These are phyloP conservation scores for Echeveria elegans DNA, from an alignment of 164 flowering plant genomes.

Conservation along the genomic window DNA sequence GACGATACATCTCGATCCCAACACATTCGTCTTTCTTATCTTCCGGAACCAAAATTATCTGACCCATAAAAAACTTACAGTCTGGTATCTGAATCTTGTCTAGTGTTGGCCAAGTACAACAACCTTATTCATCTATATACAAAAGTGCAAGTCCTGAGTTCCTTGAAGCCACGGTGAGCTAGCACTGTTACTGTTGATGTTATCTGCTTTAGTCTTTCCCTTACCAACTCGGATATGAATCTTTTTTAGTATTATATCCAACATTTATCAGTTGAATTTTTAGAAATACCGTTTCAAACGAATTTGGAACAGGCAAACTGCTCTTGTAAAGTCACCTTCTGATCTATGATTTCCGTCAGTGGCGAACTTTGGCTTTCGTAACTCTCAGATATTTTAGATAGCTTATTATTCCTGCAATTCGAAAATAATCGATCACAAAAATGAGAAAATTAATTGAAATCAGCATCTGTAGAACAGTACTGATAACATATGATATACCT, in stretches of 20 bases:
- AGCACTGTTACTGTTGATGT: neutral
- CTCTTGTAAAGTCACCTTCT: neutral
- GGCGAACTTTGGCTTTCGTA: neutral
- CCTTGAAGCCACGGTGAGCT: too few relatives aligned
- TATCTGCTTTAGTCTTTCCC: neutral
- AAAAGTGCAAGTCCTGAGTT: neutral
- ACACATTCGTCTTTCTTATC: too few relatives aligned
- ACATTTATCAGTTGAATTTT: neutral
- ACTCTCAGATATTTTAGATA: neutral
- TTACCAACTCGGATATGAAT: neutral
- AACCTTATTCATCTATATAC: too few relatives aligned
- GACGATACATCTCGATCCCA: too few relatives aligned
- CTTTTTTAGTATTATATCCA: neutral
- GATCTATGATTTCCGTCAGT: neutral
- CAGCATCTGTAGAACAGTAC: neutral
- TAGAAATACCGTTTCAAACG: neutral
- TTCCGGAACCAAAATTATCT: too few relatives aligned
- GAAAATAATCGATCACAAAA: neutral
- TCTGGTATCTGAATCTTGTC: too few relatives aligned
- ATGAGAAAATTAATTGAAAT: neutral
- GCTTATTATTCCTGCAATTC: neutral
- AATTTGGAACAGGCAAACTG: neutral
- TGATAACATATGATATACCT: neutral
- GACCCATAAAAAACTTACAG: conserved; percentile 18
- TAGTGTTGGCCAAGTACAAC: too few relatives aligned